These are phyloP conservation scores for Boletus vinaceobasis DNA, from an alignment of 768 basidiomycete genomes.

Conservation along the genomic window DNA sequence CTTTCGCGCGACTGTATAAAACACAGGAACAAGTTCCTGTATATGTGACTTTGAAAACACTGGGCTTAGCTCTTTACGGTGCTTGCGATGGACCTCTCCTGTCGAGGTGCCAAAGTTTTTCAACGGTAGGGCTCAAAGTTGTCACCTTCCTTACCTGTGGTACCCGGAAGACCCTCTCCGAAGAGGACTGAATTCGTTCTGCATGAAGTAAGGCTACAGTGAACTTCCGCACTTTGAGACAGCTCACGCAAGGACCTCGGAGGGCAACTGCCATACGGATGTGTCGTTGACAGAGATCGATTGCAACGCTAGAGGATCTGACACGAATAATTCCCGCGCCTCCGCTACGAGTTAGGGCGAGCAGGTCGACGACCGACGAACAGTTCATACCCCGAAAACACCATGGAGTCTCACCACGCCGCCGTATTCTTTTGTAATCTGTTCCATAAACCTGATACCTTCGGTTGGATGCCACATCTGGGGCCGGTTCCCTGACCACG, in stretches of 20 bases:
- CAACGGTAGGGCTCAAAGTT: background rate
- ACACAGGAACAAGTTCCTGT: background rate
- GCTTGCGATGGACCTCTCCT: slow-evolving; percentile 2
- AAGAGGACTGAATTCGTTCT: background rate
- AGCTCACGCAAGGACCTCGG: background rate
- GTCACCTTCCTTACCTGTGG: background rate
- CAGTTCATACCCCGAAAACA: background rate
- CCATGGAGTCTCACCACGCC: background rate
- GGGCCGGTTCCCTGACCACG: background rate
- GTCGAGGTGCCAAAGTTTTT: background rate
- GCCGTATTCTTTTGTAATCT: background rate
- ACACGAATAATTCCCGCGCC: slow-evolving; percentile 1
- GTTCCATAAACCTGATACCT: background rate
- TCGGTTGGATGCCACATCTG: slow-evolving; percentile 1
- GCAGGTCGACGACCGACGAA: background rate
- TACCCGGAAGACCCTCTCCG: slow-evolving; percentile 2
- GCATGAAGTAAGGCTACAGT: background rate
- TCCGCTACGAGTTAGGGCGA: background rate
- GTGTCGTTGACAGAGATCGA: background rate
- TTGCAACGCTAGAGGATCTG: slow-evolving; percentile 1
- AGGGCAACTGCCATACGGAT: slow-evolving; percentile 2
- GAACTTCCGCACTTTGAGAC: background rate
- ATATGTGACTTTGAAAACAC: slow-evolving; percentile 1
- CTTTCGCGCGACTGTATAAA: background rate
- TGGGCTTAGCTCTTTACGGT: background rate